These are phyloP conservation scores for Orbilia quercus DNA, from an alignment of 2,329 filamentous ascomycete species.

Conservation along the genomic window DNA sequence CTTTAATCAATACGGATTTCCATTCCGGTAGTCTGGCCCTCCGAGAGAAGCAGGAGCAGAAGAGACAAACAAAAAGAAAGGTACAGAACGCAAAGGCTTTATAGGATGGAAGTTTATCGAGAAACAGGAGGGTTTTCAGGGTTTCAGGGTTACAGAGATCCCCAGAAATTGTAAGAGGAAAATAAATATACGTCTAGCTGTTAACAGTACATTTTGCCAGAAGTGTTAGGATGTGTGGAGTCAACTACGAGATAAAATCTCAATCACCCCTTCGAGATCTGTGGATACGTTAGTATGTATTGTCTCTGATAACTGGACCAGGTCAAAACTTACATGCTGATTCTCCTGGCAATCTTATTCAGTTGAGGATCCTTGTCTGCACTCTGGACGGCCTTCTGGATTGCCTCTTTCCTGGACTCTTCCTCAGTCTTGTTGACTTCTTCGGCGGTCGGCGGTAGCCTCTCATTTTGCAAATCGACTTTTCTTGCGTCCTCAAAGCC, in stretches of 20 bases:
- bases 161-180: neutral
- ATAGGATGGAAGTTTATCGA: constrained; percentile 8
- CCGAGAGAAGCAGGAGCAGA: neutral
- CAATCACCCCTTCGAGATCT: constrained; percentile 55
- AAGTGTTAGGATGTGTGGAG: constrained; percentile 21
- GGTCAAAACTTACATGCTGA: constrained; percentile 83
- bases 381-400: constrained; percentile 86
- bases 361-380: constrained; percentile 92
- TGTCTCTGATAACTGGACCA: neutral
- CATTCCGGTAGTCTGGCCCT: constrained; percentile 20
- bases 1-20: constrained; percentile 19
- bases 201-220: constrained; percentile 27
- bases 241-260: constrained; percentile 12
- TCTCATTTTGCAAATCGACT: constrained; percentile 96
- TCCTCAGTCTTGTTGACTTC: constrained; percentile 87
- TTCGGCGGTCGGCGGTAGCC: constrained; percentile 88
- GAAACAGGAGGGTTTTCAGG: neutral
- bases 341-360: constrained; percentile 84
- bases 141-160: neutral
- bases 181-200: constrained; percentile 36
- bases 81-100: neutral
- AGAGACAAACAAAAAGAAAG: neutral
- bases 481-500: constrained; percentile 97
- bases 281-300: constrained; percentile 7
- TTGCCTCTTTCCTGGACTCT: constrained; percentile 80